Evolutionary conservation across 495 filamentous ascomycete genomes (phyloP), one percentile per base, ranked within the genome.

Genomic region (Penicillium malachiteum): DNA sequence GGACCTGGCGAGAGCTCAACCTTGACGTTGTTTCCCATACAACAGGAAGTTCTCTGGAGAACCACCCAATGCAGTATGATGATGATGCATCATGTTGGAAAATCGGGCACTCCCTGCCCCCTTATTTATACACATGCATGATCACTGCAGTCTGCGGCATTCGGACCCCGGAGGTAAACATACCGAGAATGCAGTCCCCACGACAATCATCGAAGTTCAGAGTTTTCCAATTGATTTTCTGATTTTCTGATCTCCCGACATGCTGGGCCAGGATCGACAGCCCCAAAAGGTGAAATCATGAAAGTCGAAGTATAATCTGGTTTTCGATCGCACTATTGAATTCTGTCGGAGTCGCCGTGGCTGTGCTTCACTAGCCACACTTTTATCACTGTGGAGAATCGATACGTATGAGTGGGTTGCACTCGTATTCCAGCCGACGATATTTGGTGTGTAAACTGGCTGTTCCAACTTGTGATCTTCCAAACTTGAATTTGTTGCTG

Each of bases 281-380:
- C 14, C 37, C 48, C 33, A 53, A 12, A 14, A 33, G n/a, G 31
- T 7, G 38, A 26, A 55, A 11, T 37, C 35, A 13, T 30, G 50
- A 38, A 47, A 40, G 52, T 41, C 38, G 31, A 44, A 14, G 4
- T 48, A 11, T 9, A 17, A 12, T 8, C 17, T 14, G 21, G 18
- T 26, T 18, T 33, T 50, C 50, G 52, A 59, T 57, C 50, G 56
- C 60, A 54, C 60, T 63, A 63, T 63, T 63, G 60, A 63, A 52
- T 52, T 30, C 39, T 48, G 42, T 47, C 52, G 37, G 54, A 26
- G 54, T 58, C 60, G 59, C 60, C 56, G 60, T 53, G 21, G 56
- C 55, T 62, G 56, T 56, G 60, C 30, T 10, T 1, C 12, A 37
- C 34, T 2, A 37, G 34, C 9, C 12, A 10, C 8, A 13, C 34